These are phyloP conservation scores for Phytophthora fragariaefolia DNA, from an alignment of 352 stramenopile genomes.

Conservation along the genomic window DNA sequence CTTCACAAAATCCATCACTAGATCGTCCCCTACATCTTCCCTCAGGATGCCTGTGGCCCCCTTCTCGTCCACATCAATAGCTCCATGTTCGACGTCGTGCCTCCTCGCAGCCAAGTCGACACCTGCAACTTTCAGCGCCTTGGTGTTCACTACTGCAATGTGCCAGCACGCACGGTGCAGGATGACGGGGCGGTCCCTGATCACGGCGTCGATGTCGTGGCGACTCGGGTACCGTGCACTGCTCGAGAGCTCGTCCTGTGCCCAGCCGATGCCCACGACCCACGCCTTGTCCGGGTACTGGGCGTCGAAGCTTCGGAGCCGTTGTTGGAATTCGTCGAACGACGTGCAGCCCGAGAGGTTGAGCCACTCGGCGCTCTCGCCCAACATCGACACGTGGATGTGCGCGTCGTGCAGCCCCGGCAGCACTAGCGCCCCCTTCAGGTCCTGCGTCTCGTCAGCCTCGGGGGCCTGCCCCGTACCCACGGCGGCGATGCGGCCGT, in stretches of 20 bases:
- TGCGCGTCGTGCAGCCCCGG: conserved; percentile 90
- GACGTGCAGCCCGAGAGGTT: conserved; percentile 77
- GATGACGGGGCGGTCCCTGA: conserved; percentile 71
- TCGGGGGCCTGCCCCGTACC: conserved; percentile 30
- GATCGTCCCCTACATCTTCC: conserved; percentile 61
- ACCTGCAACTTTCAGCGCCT: conserved; percentile 75
- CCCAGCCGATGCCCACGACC: conserved; percentile 88
- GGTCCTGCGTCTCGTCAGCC: conserved; percentile 45
- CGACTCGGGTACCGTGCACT: conserved; percentile 71
- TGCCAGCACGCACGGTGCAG: conserved; percentile 92
- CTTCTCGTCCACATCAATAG: conserved; percentile 69
- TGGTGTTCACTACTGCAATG: conserved; percentile 87
- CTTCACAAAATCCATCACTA: neutral
- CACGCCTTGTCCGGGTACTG: conserved; percentile 73
- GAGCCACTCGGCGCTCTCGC: conserved; percentile 86
- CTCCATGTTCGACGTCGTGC: conserved; percentile 47
- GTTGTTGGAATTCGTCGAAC: conserved; percentile 70
- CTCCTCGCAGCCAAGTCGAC: conserved; percentile 47
- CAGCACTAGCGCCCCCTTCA: conserved; percentile 70
- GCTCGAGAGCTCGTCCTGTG: conserved; percentile 79
- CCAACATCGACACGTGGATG: conserved; percentile 88
- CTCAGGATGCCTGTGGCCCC: conserved; percentile 74
- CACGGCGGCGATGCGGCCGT: conserved; percentile 48
- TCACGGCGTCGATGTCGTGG: conserved; percentile 79
- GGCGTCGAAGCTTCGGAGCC: conserved; percentile 63